Base-by-base conservation (phyloP, 1,284 basidiomycete species). In the Entoloma clypeatum region DNA sequence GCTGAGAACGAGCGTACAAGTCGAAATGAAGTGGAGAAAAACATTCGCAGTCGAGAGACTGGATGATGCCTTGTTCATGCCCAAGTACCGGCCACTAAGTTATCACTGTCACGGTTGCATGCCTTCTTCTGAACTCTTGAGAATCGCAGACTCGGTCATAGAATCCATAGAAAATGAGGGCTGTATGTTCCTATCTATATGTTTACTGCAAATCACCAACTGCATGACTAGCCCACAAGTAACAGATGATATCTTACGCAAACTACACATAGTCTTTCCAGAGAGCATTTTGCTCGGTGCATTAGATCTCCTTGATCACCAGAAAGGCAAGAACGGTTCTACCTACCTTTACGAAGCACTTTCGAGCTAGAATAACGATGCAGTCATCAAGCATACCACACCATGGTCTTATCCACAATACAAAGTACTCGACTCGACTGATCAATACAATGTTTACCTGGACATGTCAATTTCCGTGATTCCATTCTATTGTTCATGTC, bases 401-500 rank as follows among this genome's bases (percentile, higher is more conserved):
- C 61, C 75, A 0, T 80, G 78, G 73, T 75, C 74, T 3, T 65
- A 75, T 39, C 57, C 62, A 2, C 68, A 79, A 51, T 86, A 79
- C 54, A 70, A 85, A 58, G 81, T 87, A 5, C 57, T 79, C 5
- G 81, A 83, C 7, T 78, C 81, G 3, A 78, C 72, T 5, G 69
- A 72, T 14, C 76, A 71, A 3, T 82, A 86, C 57, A 63, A 65
- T 16, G 78, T 88, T 35, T 75, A 79, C 32, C 69, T 80, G 4
- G 67, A 70, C 31, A 62, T 85, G 17, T 52, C 61, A n/a, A 56
- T 51, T 27, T 58, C 64, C 17, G 57, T 60, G 30, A 53, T 66
- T 17, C 65, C 72, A 8, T 68, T 70, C 41, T 86, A 79, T 46
- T 89, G 86, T 56, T 75, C 76, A n/a, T 89, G 86, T 52, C 81